Conservation (phyloP, 2,329 filamentous ascomycete species). For the Beauveria scarabaeidicola region DNA sequence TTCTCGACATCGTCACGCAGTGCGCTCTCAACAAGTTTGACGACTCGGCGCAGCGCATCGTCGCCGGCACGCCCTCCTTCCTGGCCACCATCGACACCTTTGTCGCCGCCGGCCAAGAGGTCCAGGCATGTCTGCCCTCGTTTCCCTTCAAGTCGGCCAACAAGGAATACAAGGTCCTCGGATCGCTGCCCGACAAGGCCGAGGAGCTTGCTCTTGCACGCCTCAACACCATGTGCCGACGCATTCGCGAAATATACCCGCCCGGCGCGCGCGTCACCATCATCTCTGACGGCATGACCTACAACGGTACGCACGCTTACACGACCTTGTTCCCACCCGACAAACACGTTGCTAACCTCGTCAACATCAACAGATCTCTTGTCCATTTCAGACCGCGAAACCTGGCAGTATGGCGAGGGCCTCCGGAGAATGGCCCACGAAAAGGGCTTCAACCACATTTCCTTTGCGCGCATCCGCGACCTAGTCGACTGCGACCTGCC, state of each 20-base stretch:
- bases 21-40: conserved; percentile 22
- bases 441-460: conserved; percentile 32
- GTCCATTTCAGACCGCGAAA: conserved; percentile 36
- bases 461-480: conserved; percentile 37
- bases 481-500: conserved; percentile 32
- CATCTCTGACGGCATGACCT: conserved; percentile 44
- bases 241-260: conserved; percentile 20
- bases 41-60: conserved; percentile 14
- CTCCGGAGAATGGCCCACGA: conserved; percentile 29
- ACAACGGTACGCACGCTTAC: conserved; percentile 35
- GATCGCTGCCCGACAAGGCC: conserved; percentile 23
- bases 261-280: conserved; percentile 30
- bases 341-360: too few species aligned
- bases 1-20: conserved; percentile 20
- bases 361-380: conserved; percentile 34
- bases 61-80: conserved; percentile 16
- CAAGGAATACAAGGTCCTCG: conserved; percentile 26
- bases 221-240: conserved; percentile 20
- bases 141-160: conserved; percentile 27
- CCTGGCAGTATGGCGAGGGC: conserved; percentile 40
- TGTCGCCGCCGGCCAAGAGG: conserved; percentile 14
- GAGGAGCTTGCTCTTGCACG: conserved; percentile 22
- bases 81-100: conserved; percentile 17
- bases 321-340: neutral
- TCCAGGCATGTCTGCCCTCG: conserved; percentile 21